phyloP scores from a whole-genome alignment of 2,329 filamentous ascomycete species.

The Fusarium bulbicola region DNA sequence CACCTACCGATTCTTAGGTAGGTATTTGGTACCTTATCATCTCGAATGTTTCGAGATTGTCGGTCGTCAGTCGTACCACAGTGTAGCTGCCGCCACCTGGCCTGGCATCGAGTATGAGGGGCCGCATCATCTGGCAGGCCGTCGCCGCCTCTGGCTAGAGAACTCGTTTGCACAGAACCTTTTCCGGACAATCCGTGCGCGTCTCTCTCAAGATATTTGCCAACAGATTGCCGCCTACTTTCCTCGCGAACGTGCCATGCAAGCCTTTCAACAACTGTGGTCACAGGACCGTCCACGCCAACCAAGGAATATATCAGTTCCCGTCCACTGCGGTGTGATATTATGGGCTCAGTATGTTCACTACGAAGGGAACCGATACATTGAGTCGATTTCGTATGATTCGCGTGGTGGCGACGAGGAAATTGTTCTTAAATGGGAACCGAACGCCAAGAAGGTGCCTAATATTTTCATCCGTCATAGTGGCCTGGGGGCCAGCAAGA shows the following conservation, averaged over 20 bases:
- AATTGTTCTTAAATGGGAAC: not conserved
- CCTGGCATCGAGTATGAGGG: rapidly evolving
- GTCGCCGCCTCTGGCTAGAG: not conserved
- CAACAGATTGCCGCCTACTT: rapidly evolving
- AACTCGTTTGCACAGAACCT: not conserved
- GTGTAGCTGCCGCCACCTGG: not conserved
- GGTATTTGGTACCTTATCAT: not conserved
- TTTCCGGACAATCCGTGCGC: rapidly evolving
- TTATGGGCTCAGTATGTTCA: not conserved
- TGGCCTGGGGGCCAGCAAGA: rapidly evolving
- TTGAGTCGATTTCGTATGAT: not conserved
- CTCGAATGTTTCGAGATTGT: not conserved
- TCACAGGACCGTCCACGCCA: rapidly evolving
- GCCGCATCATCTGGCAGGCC: rapidly evolving
- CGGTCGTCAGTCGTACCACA: not conserved
- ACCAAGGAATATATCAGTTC: not conserved
- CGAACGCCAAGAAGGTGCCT: rapidly evolving
- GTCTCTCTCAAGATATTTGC: not conserved
- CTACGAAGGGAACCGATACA: not conserved
- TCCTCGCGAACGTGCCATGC: rapidly evolving
- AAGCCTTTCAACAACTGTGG: not conserved
- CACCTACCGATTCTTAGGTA: too few relatives aligned
- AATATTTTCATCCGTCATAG: not conserved
- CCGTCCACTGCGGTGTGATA: rapidly evolving
- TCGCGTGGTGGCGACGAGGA: not conserved